Conservation (phyloP, 176 grass and related monocot species). For the Secale cereale region DNA sequence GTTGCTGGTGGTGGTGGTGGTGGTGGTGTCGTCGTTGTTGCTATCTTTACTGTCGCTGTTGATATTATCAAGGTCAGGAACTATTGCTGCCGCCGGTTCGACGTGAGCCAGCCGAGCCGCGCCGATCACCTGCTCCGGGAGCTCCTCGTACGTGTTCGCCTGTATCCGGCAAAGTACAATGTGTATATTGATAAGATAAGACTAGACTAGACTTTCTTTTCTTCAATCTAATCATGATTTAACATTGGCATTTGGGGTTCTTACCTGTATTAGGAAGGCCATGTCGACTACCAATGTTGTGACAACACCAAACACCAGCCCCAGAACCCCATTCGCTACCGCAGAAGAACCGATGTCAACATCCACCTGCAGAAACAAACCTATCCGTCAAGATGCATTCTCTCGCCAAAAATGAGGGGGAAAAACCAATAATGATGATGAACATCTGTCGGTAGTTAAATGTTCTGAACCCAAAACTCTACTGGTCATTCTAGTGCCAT, state of each 20-base stretch:
- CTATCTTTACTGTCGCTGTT: constrained; percentile 19
- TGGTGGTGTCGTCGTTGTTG: not conserved
- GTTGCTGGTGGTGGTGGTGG: not conserved
- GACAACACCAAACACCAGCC: constrained; percentile 81
- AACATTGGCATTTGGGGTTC: not conserved
- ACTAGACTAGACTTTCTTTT: not conserved
- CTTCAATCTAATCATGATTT: not conserved
- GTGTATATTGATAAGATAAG: not conserved
- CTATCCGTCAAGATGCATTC: not conserved
- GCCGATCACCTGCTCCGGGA: constrained; percentile 84
- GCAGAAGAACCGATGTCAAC: constrained; percentile 93
- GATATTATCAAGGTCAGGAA: constrained; percentile 49
- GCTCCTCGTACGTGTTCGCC: constrained; percentile 80
- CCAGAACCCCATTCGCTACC: constrained; percentile 91
- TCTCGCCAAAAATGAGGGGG: not conserved
- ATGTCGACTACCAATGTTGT: constrained; percentile 87
- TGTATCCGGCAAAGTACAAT: constrained; percentile 5
- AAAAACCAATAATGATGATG: not conserved
- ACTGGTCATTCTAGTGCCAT: not conserved
- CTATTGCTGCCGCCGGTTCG: constrained; percentile 61
- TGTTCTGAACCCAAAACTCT: constrained; percentile 16
- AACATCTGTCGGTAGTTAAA: not conserved
- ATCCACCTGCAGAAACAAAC: constrained; percentile 55
- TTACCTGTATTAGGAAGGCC: constrained; percentile 94
- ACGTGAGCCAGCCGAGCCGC: constrained; percentile 73